Percentiles rank a stretch among this genome's conserved stretches.
These are phyloP conservation scores for Colletotrichum siamense DNA, from an alignment of 2,329 filamentous ascomycete genomes.

Conservation along the genomic window DNA sequence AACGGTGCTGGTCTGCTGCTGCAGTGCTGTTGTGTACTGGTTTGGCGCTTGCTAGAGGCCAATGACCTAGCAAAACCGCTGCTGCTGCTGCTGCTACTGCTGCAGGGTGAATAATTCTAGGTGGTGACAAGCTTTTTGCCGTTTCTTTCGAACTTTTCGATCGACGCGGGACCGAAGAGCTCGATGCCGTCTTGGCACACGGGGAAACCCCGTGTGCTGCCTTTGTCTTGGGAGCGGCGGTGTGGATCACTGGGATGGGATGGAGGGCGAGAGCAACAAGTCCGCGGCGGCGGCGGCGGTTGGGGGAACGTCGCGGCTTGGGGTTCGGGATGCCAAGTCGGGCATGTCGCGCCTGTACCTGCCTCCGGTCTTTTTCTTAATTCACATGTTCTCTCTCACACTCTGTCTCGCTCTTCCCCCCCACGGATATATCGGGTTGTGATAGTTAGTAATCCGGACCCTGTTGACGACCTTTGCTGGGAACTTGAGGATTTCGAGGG, in stretches of 20 bases:
- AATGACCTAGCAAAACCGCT: neutral
- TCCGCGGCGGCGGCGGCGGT: constrained; percentile 2
- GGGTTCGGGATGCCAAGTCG: neutral
- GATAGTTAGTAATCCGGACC: neutral
- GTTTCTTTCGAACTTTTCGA: neutral
- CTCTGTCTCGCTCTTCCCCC: too few relatives aligned
- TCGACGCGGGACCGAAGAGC: constrained; percentile 1
- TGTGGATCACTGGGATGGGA: neutral
- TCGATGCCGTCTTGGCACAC: constrained; percentile 1
- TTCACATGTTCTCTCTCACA: neutral
- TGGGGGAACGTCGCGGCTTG: neutral
- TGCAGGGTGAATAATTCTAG: neutral
- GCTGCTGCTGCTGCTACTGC: neutral
- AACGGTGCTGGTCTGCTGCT: neutral
- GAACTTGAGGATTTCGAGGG: neutral
- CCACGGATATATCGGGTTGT: neutral
- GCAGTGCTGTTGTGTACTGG: neutral
- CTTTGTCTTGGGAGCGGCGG: neutral
- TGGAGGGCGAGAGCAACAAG: neutral
- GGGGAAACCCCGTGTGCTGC: neutral
- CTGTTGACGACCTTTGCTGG: neutral
- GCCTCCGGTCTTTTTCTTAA: neutral
- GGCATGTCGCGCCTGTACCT: neutral
- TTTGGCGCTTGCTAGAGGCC: neutral
- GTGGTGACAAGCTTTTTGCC: neutral